Conservation (phyloP, 768 basidiomycete species). For the Rhodotorula taiwanensis region DNA sequence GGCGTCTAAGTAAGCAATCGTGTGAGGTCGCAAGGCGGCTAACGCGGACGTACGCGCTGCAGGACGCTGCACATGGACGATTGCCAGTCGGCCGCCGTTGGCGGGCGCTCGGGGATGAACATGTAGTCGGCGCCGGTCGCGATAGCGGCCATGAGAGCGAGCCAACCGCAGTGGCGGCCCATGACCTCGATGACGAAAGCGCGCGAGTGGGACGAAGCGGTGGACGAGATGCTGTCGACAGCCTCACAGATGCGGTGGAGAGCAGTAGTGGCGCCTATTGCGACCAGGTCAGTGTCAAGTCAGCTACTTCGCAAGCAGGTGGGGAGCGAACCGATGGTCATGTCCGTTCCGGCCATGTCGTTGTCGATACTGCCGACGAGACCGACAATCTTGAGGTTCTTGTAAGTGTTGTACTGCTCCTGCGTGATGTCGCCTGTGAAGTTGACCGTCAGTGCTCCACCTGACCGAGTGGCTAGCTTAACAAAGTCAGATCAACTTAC, state of each 20-base stretch:
- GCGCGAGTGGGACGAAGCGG: conserved; percentile 88
- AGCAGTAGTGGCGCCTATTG: conserved; percentile 66
- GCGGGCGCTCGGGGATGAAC: conserved; percentile 93
- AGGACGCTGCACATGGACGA: conserved; percentile 82
- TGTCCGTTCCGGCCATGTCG: conserved; percentile 95
- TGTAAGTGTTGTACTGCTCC: conserved; percentile 62
- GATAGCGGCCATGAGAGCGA: conserved; percentile 85
- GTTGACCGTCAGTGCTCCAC: fast-evolving
- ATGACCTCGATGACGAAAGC: conserved; percentile 98
- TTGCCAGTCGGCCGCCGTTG: conserved; percentile 73
- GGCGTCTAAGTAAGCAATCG: too few relatives aligned
- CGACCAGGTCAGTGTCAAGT: neutral
- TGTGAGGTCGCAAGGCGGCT: neutral
- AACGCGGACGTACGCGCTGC: conserved; percentile 54
- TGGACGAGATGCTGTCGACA: conserved; percentile 96
- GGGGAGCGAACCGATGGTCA: conserved; percentile 69
- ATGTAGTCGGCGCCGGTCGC: conserved; percentile 92
- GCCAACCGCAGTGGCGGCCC: conserved; percentile 99
- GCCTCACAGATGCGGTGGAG: conserved; percentile 95
- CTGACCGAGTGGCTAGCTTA: too few relatives aligned
- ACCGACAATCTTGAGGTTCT: conserved; percentile 92
- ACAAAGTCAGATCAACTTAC: conserved; percentile 45
- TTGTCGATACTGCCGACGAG: conserved; percentile 98
- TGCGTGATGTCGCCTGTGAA: conserved; percentile 62
- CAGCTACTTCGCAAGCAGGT: neutral